A percentile compares a stretch with the other conserved stretches of the same genome.
phyloP scores from a whole-genome alignment of 176 grass and related monocot species.

The Chloris gayana region DNA sequence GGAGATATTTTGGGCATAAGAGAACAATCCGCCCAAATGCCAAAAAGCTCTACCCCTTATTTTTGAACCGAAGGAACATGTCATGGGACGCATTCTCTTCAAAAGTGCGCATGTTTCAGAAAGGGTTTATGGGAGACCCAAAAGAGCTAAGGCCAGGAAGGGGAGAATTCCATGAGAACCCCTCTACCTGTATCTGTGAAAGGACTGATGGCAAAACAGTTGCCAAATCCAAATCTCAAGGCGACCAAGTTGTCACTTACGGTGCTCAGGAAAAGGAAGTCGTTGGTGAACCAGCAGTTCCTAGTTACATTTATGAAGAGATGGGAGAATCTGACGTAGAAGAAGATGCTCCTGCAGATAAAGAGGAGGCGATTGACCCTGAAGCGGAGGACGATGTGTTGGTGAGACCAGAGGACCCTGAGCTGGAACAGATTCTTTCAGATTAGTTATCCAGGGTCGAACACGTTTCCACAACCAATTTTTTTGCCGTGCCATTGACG shows the following conservation, averaged over 20 bases:
- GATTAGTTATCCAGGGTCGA: constrained; percentile 38
- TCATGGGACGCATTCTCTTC: constrained; percentile 67
- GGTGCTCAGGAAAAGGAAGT: not conserved
- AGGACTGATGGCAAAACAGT: constrained; percentile 19
- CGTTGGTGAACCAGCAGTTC: constrained; percentile 24
- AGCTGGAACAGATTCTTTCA: constrained; percentile 64
- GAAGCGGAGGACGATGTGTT: constrained; percentile 47
- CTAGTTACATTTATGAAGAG: constrained; percentile 38
- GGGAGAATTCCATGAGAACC: constrained; percentile 79
- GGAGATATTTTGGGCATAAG: constrained; percentile 81
- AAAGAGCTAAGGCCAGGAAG: constrained; percentile 69
- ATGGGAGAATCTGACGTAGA: constrained; percentile 39
- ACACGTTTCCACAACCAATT: constrained; percentile 22
- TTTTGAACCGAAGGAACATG: constrained; percentile 65
- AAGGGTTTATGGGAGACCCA: constrained; percentile 80
- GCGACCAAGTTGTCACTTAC: not conserved
- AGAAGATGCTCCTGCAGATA: constrained; percentile 38
- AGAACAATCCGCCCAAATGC: constrained; percentile 76
- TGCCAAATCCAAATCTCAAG: constrained; percentile 19
- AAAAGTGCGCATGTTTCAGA: constrained; percentile 51
- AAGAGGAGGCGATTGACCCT: constrained; percentile 23
- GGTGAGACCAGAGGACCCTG: constrained; percentile 50
- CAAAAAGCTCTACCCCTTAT: constrained; percentile 60
- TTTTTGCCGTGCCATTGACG: constrained; percentile 26
- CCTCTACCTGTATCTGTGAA: constrained; percentile 72